Evolutionary conservation across 2,329 filamentous ascomycete genomes (phyloP), one percentile per base, ranked within the genome.

Genomic region (Emergomyces africanus): DNA sequence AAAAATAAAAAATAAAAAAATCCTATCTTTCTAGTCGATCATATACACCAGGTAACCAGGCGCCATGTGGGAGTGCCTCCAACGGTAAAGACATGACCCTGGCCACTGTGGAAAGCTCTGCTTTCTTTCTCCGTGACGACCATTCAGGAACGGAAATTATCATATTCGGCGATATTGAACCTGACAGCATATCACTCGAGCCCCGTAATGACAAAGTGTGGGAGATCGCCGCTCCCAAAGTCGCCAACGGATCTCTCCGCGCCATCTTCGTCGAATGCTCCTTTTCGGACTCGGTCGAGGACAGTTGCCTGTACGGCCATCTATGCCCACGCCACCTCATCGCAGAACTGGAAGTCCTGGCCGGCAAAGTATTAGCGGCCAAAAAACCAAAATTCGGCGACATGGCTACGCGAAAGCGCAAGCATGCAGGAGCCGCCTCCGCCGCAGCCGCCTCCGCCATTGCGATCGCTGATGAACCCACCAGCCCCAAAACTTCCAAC

Each of bases 241-340:
- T 99, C 30, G 87, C 79, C 0, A 75, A 79, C 0, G 89, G 89
- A 1, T 78, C 81, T 3, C 79, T 99, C 0, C 81, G 80, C 0
- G 92, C 87, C 12, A 87, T 99, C 14, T 92, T 97, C 69, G 95
- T 99, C 66, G 94, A 99, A 76, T 97, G 92, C 72, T 95, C 89
- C 62, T 99, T 92, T 71, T 88, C 90, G 62, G 87, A 96, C 70
- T 82, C 83, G 8, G 87, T 90, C 66, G 80, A 83, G 25, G 85
- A 94, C 61, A 85, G 87, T 55, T 82, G 85, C 0, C 79, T 99
- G 0, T 99, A 90, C 64, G 94, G 94, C 0, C 94, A 99, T 66
- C 77, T 99, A 15, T 89, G 89, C 42, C 94, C 94, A 0, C 79
- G 84, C 0, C 94, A 90, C 70, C 74, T 99, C 14, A 83, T 92